phyloP scores from a whole-genome alignment of 139 green algal genomes.

The Chlamydomonas applanata region DNA sequence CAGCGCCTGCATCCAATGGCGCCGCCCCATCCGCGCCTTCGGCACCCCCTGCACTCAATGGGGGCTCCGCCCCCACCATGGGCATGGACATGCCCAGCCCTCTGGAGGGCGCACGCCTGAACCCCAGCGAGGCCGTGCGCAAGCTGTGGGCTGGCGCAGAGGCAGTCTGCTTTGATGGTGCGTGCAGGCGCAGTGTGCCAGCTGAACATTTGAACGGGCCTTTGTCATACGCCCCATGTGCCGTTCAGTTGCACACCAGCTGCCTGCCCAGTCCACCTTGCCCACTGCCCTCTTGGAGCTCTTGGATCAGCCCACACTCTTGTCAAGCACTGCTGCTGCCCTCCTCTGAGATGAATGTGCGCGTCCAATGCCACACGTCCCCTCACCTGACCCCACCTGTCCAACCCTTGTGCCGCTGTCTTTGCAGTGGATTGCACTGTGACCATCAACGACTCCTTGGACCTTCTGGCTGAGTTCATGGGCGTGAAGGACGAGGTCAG shows the following conservation, averaged over 20 bases:
- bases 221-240: too few species aligned
- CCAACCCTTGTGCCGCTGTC: not conserved
- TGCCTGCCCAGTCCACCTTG: not conserved
- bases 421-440: conserved; percentile 47
- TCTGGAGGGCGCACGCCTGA: not conserved
- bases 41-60: too few species aligned
- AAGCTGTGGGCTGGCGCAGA: conserved; percentile 4
- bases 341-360: too few species aligned
- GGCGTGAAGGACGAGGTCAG: conserved; percentile 51
- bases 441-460: conserved; percentile 60
- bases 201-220: too few species aligned
- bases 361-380: too few species aligned
- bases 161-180: conserved; percentile 7
- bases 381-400: not conserved
- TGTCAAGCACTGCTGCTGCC: too few species aligned
- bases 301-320: too few species aligned
- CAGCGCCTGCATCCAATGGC: too few species aligned
- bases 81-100: too few species aligned
- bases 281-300: not conserved
- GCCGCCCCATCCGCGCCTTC: too few species aligned
- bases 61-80: too few species aligned
- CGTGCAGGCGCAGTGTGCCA: not conserved
- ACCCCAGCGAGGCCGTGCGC: not conserved
- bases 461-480: conserved; percentile 72
- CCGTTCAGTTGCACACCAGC: too few species aligned